Conservation (phyloP, 768 basidiomycete genomes). For the Serpula lacrymans region DNA sequence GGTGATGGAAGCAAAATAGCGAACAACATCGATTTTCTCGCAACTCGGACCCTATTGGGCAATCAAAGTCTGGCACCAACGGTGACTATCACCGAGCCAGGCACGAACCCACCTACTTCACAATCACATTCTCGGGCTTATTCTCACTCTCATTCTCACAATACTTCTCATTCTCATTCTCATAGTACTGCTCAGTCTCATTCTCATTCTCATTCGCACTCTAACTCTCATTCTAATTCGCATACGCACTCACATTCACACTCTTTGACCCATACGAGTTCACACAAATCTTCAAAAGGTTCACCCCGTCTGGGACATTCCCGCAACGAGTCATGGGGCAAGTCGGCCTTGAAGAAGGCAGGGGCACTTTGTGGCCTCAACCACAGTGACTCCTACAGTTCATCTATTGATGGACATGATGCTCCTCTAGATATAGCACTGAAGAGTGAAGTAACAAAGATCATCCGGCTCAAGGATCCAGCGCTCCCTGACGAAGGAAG, state of each 20-base stretch:
- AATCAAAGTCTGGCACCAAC: constrained; percentile 54
- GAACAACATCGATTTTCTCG: constrained; percentile 51
- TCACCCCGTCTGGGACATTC: constrained; percentile 21
- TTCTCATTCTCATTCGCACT: constrained; percentile 15
- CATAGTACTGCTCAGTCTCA: constrained; percentile 19
- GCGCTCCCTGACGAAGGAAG: not conserved
- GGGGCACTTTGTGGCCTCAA: constrained; percentile 23
- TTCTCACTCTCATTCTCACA: constrained; percentile 10
- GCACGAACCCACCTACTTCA: constrained; percentile 16
- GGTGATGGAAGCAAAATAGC: constrained; percentile 20
- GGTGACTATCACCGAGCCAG: constrained; percentile 21
- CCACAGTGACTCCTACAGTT: constrained; percentile 20
- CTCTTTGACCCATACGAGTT: constrained; percentile 31
- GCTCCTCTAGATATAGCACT: constrained; percentile 10
- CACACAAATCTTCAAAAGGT: constrained; percentile 28
- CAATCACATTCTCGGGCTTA: constrained; percentile 27
- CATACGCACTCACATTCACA: constrained; percentile 34
- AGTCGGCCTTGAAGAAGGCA: constrained; percentile 35
- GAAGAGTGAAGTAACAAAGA: constrained; percentile 20
- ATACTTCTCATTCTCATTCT: constrained; percentile 16
- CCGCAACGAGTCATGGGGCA: constrained; percentile 37
- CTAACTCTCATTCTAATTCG: constrained; percentile 24
- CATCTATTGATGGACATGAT: constrained; percentile 19
- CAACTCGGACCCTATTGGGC: constrained; percentile 64
- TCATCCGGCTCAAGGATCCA: constrained; percentile 7